Conservation (phyloP, 805 yeast genomes). For the Priceomyces medius region DNA sequence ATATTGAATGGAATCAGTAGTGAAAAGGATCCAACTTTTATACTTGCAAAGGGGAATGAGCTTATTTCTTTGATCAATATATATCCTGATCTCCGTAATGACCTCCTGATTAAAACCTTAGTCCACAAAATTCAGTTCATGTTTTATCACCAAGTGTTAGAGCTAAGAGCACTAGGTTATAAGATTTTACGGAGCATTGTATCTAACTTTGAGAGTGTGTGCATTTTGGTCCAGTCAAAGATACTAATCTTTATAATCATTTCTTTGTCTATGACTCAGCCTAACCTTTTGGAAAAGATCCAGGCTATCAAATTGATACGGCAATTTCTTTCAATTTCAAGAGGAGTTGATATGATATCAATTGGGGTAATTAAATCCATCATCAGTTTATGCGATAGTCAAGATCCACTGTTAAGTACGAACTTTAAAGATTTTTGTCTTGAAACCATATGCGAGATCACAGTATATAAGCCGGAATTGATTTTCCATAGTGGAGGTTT, state of each 20-base stretch:
- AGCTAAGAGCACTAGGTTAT: constrained; percentile 73
- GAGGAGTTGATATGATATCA: constrained; percentile 53
- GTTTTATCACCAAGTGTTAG: constrained; percentile 54
- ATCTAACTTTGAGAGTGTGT: constrained; percentile 52
- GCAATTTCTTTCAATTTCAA: constrained; percentile 50
- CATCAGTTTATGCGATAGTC: constrained; percentile 58
- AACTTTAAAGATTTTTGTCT: constrained; percentile 46
- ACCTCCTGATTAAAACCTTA: constrained; percentile 58
- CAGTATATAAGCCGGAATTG: constrained; percentile 40
- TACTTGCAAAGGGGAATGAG: constrained; percentile 64
- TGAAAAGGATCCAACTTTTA: constrained; percentile 47
- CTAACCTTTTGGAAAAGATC: constrained; percentile 60
- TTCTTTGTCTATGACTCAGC: constrained; percentile 59
- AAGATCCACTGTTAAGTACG: constrained; percentile 15
- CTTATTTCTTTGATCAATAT: constrained; percentile 55
- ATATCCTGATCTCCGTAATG: constrained; percentile 61
- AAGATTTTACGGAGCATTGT: constrained; percentile 68
- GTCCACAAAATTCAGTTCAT: constrained; percentile 59
- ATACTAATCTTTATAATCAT: constrained; percentile 63
- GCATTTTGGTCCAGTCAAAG: constrained; percentile 51
- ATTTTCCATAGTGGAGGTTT: constrained; percentile 55
- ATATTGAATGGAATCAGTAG: constrained; percentile 55
- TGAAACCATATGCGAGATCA: constrained; percentile 40
- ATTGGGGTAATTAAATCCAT: constrained; percentile 68
- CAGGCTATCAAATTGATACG: constrained; percentile 76